A percentile compares a stretch with the other conserved stretches of the same genome.
Evolutionary conservation across 257 asterid species (phyloP).

Genomic region (Apocynum venetum): DNA sequence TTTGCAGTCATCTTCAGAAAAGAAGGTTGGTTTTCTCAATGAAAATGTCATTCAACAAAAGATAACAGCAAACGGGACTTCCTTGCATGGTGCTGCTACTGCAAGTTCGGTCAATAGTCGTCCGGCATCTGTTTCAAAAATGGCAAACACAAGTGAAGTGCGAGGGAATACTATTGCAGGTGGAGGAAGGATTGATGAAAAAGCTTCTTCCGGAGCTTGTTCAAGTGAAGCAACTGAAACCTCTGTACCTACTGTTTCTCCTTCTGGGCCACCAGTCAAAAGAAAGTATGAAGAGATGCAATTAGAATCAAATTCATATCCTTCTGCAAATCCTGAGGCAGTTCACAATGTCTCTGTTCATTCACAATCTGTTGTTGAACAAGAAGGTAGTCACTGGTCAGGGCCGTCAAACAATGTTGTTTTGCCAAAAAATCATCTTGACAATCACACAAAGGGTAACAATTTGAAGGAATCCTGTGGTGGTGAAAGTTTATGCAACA

Average conservation of each 20-base stretch:
- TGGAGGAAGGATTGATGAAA: conserved; percentile 34
- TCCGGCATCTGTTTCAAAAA: conserved; percentile 36
- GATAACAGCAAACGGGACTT: conserved; percentile 42
- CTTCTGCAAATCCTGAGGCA: conserved; percentile 25
- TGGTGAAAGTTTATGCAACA: conserved; percentile 26
- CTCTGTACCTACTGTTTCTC: conserved; percentile 33
- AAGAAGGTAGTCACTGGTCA: conserved; percentile 20
- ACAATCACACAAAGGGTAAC: conserved; percentile 22
- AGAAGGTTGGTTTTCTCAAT: conserved; percentile 34
- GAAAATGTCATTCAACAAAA: conserved; percentile 44
- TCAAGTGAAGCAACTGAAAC: conserved; percentile 32
- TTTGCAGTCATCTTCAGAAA: conserved; percentile 40
- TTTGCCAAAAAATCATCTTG: conserved; percentile 30
- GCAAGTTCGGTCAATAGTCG: conserved; percentile 30
- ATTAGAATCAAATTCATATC: conserved; percentile 32
- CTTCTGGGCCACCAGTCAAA: conserved; percentile 30
- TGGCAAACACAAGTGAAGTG: conserved; percentile 31
- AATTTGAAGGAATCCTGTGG: conserved; percentile 31
- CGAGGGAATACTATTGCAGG: conserved; percentile 32
- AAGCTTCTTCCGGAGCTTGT: conserved; percentile 31
- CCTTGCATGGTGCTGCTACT: conserved; percentile 35
- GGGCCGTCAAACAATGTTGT: conserved; percentile 26
- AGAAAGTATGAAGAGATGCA: conserved; percentile 26
- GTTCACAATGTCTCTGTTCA: conserved; percentile 27
- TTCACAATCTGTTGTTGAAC: conserved; percentile 24